Evolutionary conservation across 2,329 filamentous ascomycete genomes (phyloP), one percentile per base, ranked within the genome.

Genomic region (Calycina herbarum): DNA sequence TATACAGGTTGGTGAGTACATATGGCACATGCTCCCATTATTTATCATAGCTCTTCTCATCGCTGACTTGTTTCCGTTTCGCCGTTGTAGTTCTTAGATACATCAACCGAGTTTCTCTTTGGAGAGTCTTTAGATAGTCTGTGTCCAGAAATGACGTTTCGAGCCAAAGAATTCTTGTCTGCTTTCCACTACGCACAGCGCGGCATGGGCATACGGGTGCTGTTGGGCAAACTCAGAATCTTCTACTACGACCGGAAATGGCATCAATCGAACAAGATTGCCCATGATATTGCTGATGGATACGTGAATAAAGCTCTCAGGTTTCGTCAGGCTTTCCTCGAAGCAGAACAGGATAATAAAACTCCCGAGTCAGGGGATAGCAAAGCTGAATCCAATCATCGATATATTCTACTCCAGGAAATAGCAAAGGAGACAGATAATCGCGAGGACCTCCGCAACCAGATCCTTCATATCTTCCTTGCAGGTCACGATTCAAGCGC

Each of bases 101-200:
- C 73, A 2, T 74, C 69, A 20, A 69, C 69, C 1, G 85, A 88
- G 59, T 89, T 90, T 69, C 77, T 91, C 6, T 87, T 90, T 57
- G 88, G 88, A 10, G 80, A 85, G 64, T 83, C 80, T 54, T 80
- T 82, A 8, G 77, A 80, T 61, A 81, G 79, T 31, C 72, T 84
- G 35, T 76, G 76, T 54, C 54, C 27, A 4, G 42, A 56, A 24
- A 40, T 20, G 15, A 57, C 64, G 3, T 27, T 38, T 24, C 38
- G 31, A 42, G 40, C 64, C 6, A 42, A 40, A 20, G 62, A 67
- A 27, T 78, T 78, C 61, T 71, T 73, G 2, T 65, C 74, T n/a
- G 72, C 73, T 6, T 79, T 79, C 59, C 71, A 76, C n/a, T 73
- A 72, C 60, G 76, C 67, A 31, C 75, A 69, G 62, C 67, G 66